These are phyloP conservation scores for Pleodorina starrii DNA, from an alignment of 139 green algal genomes.

Conservation along the genomic window DNA sequence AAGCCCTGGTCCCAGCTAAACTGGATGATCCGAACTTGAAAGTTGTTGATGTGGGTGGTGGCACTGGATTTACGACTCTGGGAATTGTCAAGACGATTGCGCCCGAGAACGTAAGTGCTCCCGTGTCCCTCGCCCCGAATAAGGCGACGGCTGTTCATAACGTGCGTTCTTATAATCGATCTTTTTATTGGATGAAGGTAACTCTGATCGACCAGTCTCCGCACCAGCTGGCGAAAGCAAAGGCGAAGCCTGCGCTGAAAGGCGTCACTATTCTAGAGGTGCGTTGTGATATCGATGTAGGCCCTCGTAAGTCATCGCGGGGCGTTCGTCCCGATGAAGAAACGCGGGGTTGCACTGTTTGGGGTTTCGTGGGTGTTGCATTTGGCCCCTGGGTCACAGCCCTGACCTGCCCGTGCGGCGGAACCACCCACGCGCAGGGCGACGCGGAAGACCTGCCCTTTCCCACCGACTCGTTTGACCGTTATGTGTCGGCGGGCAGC, in stretches of 20 bases:
- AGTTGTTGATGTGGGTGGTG: constrained; percentile 94
- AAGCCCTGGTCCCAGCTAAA: constrained; percentile 87
- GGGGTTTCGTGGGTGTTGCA: too few relatives aligned
- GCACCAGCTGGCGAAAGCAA: constrained; percentile 94
- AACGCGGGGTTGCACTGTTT: too few relatives aligned
- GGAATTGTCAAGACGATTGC: constrained; percentile 86
- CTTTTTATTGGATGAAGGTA: constrained; percentile 53
- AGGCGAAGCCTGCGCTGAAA: constrained; percentile 87
- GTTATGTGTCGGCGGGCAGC: constrained; percentile 93
- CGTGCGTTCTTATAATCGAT: too few relatives aligned
- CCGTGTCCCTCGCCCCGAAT: too few relatives aligned
- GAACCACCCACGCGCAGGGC: constrained; percentile 80
- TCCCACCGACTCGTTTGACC: constrained; percentile 88
- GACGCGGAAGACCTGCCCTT: constrained; percentile 94
- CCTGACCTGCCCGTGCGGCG: too few relatives aligned
- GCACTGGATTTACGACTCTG: constrained; percentile 95
- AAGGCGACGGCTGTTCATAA: too few relatives aligned
- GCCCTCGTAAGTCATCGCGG: too few relatives aligned
- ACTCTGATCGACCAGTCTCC: constrained; percentile 96
- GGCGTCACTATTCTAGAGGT: constrained; percentile 94
- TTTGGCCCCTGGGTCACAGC: too few relatives aligned
- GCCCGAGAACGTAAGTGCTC: constrained; percentile 72
- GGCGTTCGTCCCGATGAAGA: too few relatives aligned
- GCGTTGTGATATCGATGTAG: neutral
- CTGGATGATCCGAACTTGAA: constrained; percentile 84